Conservation (phyloP, 257 asterid genomes). For the Mentha longifolia region DNA sequence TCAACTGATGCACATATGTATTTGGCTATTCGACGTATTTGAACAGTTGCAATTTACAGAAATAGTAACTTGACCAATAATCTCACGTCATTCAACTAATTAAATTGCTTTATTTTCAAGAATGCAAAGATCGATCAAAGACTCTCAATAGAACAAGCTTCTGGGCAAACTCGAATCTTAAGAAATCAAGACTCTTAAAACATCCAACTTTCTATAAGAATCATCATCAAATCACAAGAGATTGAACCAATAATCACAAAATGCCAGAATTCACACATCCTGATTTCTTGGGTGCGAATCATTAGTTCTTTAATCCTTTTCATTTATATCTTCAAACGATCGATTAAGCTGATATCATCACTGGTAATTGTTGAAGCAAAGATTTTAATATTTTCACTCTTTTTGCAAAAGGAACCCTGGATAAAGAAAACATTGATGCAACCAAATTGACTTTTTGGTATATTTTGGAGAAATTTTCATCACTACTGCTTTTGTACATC, state of each 20-base stretch:
- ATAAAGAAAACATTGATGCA: conserved; percentile 32
- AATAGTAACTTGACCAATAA: neutral
- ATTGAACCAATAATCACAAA: neutral
- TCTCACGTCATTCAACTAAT: neutral
- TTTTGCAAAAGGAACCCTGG: conserved; percentile 8
- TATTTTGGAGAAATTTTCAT: conserved; percentile 32
- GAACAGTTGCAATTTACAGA: neutral
- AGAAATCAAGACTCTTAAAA: too few relatives aligned
- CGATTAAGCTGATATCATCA: too few relatives aligned
- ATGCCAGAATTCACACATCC: neutral
- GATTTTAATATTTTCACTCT: neutral
- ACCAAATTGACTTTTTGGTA: conserved; percentile 32
- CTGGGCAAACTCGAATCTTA: too few relatives aligned
- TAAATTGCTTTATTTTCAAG: neutral
- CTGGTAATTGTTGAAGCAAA: conserved; percentile 4
- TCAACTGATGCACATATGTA: neutral
- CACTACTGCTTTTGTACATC: conserved; percentile 41
- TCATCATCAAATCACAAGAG: neutral
- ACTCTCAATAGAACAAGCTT: too few relatives aligned
- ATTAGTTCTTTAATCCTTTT: neutral
- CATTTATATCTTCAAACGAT: neutral
- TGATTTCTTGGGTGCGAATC: neutral
- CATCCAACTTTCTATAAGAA: too few relatives aligned
- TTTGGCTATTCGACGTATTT: neutral
- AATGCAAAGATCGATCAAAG: neutral